phyloP scores from a whole-genome alignment of 108 stramenopile genomes.

The Nitzschia palea region DNA sequence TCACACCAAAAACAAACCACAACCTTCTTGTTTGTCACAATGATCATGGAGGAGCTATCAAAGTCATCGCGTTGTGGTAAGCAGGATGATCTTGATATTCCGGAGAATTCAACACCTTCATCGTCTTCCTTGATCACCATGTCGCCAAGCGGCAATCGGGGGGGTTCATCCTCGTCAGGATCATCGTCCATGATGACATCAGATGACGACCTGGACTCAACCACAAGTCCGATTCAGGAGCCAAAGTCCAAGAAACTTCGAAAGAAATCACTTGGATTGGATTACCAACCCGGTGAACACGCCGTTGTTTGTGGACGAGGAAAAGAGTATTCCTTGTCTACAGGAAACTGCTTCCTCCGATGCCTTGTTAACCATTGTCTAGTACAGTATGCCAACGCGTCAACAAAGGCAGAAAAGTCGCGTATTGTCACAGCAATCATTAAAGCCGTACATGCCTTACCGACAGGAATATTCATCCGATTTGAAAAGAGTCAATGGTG shows the following conservation, averaged over 20 bases:
- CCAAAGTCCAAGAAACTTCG: background rate
- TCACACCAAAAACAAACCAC: too few relatives aligned
- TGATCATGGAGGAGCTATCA: too few relatives aligned
- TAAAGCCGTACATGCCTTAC: background rate
- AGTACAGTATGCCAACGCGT: background rate
- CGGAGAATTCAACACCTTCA: too few relatives aligned
- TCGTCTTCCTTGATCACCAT: too few relatives aligned
- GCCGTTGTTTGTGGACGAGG: conserved; percentile 18
- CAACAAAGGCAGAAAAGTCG: conserved; percentile 14
- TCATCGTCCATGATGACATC: too few relatives aligned
- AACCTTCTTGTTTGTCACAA: too few relatives aligned
- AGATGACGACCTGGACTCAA: too few relatives aligned
- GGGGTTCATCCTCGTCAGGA: too few relatives aligned
- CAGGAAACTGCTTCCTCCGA: conserved; percentile 11
- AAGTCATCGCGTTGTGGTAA: too few relatives aligned
- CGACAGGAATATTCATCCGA: conserved; percentile 9
- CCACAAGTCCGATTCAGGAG: too few relatives aligned
- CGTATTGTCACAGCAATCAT: conserved; percentile 14
- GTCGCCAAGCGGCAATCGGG: too few relatives aligned
- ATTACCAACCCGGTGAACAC: conserved; percentile 12
- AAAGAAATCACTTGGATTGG: background rate
- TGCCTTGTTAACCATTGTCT: conserved; percentile 10
- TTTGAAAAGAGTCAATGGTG: conserved; percentile 18
- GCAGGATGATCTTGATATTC: too few relatives aligned
- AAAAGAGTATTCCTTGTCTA: background rate